Evolutionary conservation across 192 early-diverging fungal genomes (phyloP).

Genomic region (Physocladia obscura): DNA sequence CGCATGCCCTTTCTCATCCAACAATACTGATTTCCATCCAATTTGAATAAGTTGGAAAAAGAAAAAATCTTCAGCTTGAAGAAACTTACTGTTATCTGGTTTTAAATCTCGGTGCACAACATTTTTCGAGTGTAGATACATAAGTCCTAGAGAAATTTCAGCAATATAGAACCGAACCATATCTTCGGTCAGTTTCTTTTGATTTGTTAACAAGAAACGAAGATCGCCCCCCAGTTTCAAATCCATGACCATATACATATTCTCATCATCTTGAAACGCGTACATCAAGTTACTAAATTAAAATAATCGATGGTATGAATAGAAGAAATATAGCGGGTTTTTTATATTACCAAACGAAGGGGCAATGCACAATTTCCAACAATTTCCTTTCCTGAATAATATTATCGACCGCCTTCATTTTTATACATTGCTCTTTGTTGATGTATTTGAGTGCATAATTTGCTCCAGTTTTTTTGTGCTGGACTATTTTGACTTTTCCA

Average conservation of each 20-base stretch:
- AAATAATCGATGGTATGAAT: no score
- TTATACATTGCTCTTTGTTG: slow-evolving; percentile 87
- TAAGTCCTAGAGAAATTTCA: slow-evolving; percentile 47
- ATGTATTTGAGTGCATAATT: slow-evolving; percentile 95
- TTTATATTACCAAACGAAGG: slow-evolving; percentile 74
- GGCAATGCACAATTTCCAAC: slow-evolving; percentile 80
- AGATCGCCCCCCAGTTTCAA: slow-evolving; percentile 60
- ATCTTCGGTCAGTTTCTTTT: slow-evolving; percentile 44
- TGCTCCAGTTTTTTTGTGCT: slow-evolving; percentile 73
- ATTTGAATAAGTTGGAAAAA: background rate
- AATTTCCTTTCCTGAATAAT: slow-evolving; percentile 87
- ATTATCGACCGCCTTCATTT: slow-evolving; percentile 75
- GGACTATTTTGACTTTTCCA: slow-evolving; percentile 90
- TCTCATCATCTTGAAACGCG: slow-evolving; percentile 65
- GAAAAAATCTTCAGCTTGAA: background rate
- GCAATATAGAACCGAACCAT: slow-evolving; percentile 42
- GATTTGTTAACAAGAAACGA: slow-evolving; percentile 48
- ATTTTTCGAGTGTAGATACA: slow-evolving; percentile 47
- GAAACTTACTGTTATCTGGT: slow-evolving; percentile 35
- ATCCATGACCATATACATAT: slow-evolving; percentile 67
- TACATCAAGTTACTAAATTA: slow-evolving; percentile 55
- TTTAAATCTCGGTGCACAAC: slow-evolving; percentile 57
- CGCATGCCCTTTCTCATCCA: slow-evolving; percentile 51
- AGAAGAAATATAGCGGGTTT: no score
- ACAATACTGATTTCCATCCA: no score